A percentile compares a stretch with the other conserved stretches of the same genome.
Conservation (phyloP, 176 grass and related monocot genomes). For the Hyparrhenia diplandra region DNA sequence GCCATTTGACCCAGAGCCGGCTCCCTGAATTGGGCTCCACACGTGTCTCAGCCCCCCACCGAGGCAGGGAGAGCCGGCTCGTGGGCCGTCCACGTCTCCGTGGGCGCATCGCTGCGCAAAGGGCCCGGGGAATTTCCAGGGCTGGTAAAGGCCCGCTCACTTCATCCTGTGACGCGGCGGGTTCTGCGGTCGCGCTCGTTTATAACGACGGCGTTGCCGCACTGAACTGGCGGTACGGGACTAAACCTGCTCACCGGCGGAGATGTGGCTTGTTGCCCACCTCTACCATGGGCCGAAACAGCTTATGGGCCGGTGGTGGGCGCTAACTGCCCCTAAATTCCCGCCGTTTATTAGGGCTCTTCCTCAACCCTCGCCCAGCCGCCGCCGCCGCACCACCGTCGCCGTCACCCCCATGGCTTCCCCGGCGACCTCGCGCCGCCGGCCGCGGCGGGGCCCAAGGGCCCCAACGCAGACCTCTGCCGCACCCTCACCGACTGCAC, state of each 20-base stretch:
- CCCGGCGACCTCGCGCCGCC: background rate
- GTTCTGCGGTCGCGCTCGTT: accelerated
- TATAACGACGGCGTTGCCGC: accelerated
- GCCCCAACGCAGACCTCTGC: constrained; percentile 28
- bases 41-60: constrained; percentile 26
- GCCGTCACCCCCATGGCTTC: background rate
- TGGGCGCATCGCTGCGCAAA: constrained; percentile 29
- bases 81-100: constrained; percentile 36
- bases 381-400: background rate
- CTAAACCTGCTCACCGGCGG: background rate
- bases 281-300: background rate
- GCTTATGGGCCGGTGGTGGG: background rate
- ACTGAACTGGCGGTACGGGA: background rate
- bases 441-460: constrained; percentile 27
- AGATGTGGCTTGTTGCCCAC: background rate
- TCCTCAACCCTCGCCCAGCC: background rate
- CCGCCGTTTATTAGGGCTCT: constrained; percentile 26
- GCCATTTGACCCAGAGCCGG: constrained; percentile 27
- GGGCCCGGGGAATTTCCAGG: constrained; percentile 43
- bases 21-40: constrained; percentile 42
- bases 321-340: background rate
- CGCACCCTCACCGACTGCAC: constrained; percentile 47
- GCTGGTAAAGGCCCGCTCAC: constrained; percentile 34
- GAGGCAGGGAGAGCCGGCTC: constrained; percentile 2
- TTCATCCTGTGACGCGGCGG: background rate